Evolutionary conservation across 257 asterid species (phyloP), one percentile per base, ranked within the genome.

Genomic region (Plantago ovata): DNA sequence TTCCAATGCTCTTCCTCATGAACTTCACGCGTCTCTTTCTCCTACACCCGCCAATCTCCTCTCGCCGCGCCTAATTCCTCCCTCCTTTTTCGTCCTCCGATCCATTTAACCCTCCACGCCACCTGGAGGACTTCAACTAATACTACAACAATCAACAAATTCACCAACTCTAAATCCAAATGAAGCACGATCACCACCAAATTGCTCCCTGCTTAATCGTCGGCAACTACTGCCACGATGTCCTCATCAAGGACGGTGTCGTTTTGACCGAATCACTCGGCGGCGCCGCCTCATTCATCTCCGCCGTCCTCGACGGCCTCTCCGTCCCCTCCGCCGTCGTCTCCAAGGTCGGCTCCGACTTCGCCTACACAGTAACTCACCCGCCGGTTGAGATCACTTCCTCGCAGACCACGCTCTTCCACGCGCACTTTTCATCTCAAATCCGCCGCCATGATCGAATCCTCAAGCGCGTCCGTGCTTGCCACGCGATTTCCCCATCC

Each of bases 141-240:
- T 1, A 28, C 4, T 6, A 28, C 36, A 0, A 28, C 7, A 28
- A 28, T 28, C 2, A 28, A 28, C 36, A 1, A 43, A 43, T 43
- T 43, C 47, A 8, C 15, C 15, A 42, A n/a, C 13, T 9, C 2
- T 6, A 11, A 42, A 14, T 43, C 0, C 14, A 48, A 36, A 71
- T 71, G 81, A 61, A 64, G 40, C 66, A 53, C 14, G 65, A 56
- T 40, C 71, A 64, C 19, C 43, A 52, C 0, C 68, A 53, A 54
- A 38, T 38, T 68, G 20, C 68, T 13, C 62, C 80, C 36, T 81
- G 95, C 71, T 72, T 87, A 24, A 79, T 91, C 52, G 96, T 87
- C 46, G 96, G 98, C 65, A 91, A 87, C 65, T 91, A 87, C 70
- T 87, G 96, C 82, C 98, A 91, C 73, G 98, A 91, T 62, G 85